Percentiles rank a stretch among this genome's conserved stretches.
Conservation (phyloP, 495 filamentous ascomycete species). For the Hypomontagnella submonticulosa region DNA sequence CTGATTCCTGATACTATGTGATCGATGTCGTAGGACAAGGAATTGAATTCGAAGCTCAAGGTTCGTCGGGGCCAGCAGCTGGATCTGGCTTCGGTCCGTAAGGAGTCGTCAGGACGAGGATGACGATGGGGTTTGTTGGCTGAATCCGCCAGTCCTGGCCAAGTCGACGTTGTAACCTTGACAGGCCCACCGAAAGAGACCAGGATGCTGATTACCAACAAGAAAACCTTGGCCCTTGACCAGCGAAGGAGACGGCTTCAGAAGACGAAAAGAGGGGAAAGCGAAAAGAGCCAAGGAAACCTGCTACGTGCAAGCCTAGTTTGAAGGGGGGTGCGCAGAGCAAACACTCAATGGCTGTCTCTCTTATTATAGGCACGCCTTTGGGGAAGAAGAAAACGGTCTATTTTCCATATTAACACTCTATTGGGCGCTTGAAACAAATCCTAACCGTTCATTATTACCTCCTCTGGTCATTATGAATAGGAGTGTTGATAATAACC, state of each 20-base stretch:
- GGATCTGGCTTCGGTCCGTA: constrained; percentile 44
- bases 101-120: constrained; percentile 42
- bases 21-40: constrained; percentile 23
- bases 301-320: constrained; percentile 37
- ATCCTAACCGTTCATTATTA: constrained; percentile 39
- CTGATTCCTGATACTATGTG: constrained; percentile 12
- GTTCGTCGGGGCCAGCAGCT: constrained; percentile 43
- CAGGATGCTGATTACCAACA: constrained; percentile 48
- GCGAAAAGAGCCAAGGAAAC: constrained; percentile 32
- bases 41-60: constrained; percentile 28
- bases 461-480: constrained; percentile 30
- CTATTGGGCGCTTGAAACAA: constrained; percentile 48
- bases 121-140: constrained; percentile 45
- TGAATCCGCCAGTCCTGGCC: constrained; percentile 45
- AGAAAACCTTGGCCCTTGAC: constrained; percentile 45
- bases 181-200: constrained; percentile 39
- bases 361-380: constrained; percentile 40
- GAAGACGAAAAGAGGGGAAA: constrained; percentile 41
- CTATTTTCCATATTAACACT: constrained; percentile 54
- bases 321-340: constrained; percentile 30
- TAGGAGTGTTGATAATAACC: constrained; percentile 47
- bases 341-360: constrained; percentile 25
- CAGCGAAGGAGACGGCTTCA: constrained; percentile 38
- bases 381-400: constrained; percentile 27
- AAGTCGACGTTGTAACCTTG: constrained; percentile 44